Evolutionary conservation across 331 rosid species (phyloP), one percentile per base, ranked within the genome.

Genomic region (Quercus phellos): DNA sequence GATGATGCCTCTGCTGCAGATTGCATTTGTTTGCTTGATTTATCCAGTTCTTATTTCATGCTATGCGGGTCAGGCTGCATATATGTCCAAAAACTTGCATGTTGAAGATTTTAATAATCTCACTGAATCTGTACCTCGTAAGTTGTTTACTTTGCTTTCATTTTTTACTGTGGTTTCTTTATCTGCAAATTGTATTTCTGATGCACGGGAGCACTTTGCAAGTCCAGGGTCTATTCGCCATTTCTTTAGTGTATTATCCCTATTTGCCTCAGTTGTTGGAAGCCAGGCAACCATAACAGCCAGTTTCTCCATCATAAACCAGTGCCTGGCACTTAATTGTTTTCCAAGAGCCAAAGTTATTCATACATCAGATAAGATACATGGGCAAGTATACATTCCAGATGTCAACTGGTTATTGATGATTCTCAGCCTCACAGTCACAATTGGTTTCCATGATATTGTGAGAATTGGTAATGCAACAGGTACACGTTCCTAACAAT

Each of bases 211-310:
- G 70, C 54, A 46, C 70, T 59, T 63, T 82, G 59, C 69, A 80
- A 74, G 59, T 80, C 27, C 96, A 89, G 97, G 61, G 30, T 82
- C 51, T 43, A 64, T 68, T 75, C 85, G 79, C 54, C 89, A 90
- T 59, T 4, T 82, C 53, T 92, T 83, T 87, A 72, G 76, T 78
- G 77, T 77, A 53, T 43, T 89, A 5, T 87, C 97, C 74, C 87
- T 88, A 63, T 82, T 92, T 68, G 90, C 97, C 79, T 90, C 94
- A 19, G 96, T 87, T 38, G 91, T 92, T 60, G 97, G 97, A 85
- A 90, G 96, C 87, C 97, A 92, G 72, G 96, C 97, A 72, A 82
- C 96, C 64, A 90, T 92, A 85, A 90, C 96, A 3, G 94, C 94
- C 0, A 73, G 94, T 63, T 92, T 92, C 83, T 92, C 97, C 70